Conservation (phyloP, 2,329 filamentous ascomycete genomes). For the Trichoderma afroharzianum region DNA sequence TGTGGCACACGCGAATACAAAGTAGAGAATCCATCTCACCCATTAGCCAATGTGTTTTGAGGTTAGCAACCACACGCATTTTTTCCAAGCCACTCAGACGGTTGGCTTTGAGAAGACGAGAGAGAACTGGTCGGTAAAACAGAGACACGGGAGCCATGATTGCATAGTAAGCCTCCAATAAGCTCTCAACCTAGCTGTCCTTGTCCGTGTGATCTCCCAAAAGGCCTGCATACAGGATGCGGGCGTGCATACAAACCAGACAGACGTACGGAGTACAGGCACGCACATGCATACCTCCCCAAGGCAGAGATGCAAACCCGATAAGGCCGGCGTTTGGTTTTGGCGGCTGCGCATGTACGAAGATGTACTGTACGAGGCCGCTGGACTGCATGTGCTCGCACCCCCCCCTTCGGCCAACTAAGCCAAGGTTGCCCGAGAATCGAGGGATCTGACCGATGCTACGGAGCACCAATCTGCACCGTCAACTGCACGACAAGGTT, state of each 20-base stretch:
- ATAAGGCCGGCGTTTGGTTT: not conserved
- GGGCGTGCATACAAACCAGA: not conserved
- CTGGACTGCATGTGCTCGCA: not conserved
- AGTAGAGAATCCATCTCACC: not conserved
- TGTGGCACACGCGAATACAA: not conserved
- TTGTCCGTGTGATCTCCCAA: constrained; percentile 9
- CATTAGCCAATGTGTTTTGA: not conserved
- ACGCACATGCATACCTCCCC: not conserved
- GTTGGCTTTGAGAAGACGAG: not conserved
- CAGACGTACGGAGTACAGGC: not conserved
- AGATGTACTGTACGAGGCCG: not conserved
- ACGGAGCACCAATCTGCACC: not conserved
- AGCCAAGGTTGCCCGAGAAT: constrained; percentile 16
- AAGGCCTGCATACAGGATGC: constrained; percentile 11
- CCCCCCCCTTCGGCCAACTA: constrained; percentile 18
- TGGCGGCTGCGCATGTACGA: not conserved
- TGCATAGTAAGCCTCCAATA: not conserved
- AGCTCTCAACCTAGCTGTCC: not conserved
- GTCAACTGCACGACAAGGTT: not conserved
- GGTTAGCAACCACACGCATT: not conserved
- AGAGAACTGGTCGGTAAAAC: not conserved
- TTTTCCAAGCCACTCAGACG: not conserved
- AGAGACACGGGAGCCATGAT: not conserved
- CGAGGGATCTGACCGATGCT: constrained; percentile 17
- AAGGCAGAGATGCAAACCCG: constrained; percentile 2